A percentile compares a stretch with the other conserved stretches of the same genome.
phyloP scores from a whole-genome alignment of 78 protist genomes.

The Cavenderia fasciculata region DNA sequence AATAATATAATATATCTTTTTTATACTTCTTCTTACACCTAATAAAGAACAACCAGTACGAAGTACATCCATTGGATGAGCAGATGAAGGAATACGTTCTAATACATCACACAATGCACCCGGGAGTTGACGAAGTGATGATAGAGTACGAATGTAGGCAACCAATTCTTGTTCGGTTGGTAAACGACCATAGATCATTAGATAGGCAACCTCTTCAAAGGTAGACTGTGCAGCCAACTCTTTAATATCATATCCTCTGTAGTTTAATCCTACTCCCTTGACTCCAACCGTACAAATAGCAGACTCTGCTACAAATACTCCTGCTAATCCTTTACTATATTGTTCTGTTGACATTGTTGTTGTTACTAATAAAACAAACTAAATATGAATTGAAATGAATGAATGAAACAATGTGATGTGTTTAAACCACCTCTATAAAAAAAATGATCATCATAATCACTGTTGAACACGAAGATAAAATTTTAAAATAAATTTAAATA shows the following conservation, averaged over 20 bases:
- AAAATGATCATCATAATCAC: too few species aligned
- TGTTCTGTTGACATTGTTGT: not conserved
- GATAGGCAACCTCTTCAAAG: slow-evolving; percentile 62
- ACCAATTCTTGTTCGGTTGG: slow-evolving; percentile 33
- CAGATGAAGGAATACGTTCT: slow-evolving; percentile 31
- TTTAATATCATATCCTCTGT: slow-evolving; percentile 41
- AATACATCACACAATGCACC: slow-evolving; percentile 12
- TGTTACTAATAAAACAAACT: not conserved
- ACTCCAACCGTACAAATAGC: slow-evolving; percentile 29
- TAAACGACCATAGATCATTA: slow-evolving; percentile 59
- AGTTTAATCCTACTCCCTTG: slow-evolving; percentile 7
- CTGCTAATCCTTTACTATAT: slow-evolving; percentile 22
- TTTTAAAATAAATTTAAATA: too few species aligned
- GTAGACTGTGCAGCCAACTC: slow-evolving; percentile 75
- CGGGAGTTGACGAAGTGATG: slow-evolving; percentile 13
- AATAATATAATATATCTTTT: too few species aligned
- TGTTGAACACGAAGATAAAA: too few species aligned
- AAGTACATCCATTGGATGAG: slow-evolving; percentile 62
- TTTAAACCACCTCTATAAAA: too few species aligned
- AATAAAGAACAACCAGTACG: slow-evolving; percentile 39
- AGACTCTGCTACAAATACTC: slow-evolving; percentile 13
- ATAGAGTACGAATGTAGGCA: not conserved
- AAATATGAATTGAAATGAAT: not conserved
- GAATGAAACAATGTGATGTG: not conserved
- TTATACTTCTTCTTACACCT: not conserved